Percentiles rank a stretch among this genome's conserved stretches.
phyloP scores from a whole-genome alignment of 176 grass and related monocot genomes.

The Carex parvula region DNA sequence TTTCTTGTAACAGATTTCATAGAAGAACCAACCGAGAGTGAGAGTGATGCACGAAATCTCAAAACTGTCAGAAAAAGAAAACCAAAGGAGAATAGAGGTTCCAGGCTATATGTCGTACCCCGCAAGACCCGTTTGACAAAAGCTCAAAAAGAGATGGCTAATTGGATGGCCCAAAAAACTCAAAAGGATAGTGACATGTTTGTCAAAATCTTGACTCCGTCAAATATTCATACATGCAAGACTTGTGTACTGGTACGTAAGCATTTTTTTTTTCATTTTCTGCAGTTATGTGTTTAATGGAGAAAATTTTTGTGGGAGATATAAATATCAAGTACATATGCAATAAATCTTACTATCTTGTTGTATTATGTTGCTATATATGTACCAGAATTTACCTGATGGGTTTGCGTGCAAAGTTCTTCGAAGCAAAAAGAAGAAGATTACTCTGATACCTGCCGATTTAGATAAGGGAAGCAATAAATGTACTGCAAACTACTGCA shows the following conservation, averaged over 20 bases:
- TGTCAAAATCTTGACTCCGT: not conserved
- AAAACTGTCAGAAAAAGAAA: not conserved
- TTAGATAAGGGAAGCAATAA: not conserved
- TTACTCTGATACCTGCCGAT: constrained; percentile 3
- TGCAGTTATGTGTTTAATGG: too few species aligned
- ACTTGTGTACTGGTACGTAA: not conserved
- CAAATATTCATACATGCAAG: not conserved
- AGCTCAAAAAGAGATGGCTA: not conserved
- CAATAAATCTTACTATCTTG: not conserved
- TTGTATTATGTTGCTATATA: not conserved
- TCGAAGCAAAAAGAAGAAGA: not conserved
- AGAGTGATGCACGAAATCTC: not conserved
- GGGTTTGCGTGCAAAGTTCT: constrained; percentile 31
- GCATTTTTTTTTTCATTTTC: not conserved
- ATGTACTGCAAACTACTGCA: constrained; percentile 11
- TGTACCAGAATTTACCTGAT: constrained; percentile 18
- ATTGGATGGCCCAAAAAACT: not conserved
- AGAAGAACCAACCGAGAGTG: not conserved
- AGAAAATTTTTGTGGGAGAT: too few species aligned
- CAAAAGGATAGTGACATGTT: not conserved
- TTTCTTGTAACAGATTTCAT: not conserved
- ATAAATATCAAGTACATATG: not conserved
- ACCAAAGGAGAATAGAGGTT: not conserved
- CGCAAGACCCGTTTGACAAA: not conserved
- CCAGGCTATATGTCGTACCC: not conserved